Percentiles rank a stretch among this genome's conserved stretches.
These are phyloP conservation scores for Tanacetum coccineum DNA, from an alignment of 129 eudicot species.

Conservation along the genomic window DNA sequence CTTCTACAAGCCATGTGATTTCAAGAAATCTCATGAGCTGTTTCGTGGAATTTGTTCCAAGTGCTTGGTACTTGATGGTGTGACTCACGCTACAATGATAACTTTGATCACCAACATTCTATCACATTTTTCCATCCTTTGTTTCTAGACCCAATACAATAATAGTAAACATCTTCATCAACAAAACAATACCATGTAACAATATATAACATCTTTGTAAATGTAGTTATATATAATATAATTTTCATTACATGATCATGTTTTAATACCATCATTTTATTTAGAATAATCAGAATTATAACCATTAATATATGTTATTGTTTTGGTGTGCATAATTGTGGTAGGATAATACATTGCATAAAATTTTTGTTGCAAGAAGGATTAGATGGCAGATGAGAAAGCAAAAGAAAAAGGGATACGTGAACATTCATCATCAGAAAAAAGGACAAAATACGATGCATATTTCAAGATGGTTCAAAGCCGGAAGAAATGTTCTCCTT, in stretches of 20 bases:
- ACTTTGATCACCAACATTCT: constrained; percentile 14
- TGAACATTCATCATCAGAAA: no score
- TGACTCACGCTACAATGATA: no score
- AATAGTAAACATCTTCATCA: background rate
- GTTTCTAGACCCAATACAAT: constrained; percentile 22
- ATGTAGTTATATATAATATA: no score
- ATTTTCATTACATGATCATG: no score
- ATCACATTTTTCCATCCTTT: constrained; percentile 20
- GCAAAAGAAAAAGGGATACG: no score
- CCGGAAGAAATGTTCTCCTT: constrained; percentile 62
- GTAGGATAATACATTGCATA: constrained; percentile 16
- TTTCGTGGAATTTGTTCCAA: no score
- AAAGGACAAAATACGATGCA: constrained; percentile 41
- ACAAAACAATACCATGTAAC: constrained; percentile 21
- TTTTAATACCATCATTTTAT: no score
- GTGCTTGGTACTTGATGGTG: no score
- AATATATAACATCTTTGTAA: background rate
- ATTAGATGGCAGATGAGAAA: constrained; percentile 29
- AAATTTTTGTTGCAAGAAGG: background rate
- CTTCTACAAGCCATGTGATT: no score
- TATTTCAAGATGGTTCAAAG: constrained; percentile 75
- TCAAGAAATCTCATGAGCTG: no score
- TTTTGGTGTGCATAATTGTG: background rate
- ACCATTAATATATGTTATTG: no score
- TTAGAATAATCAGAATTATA: no score